Conservation (phyloP, 2,329 filamentous ascomycete species). For the Aaosphaeria pasadenensis region DNA sequence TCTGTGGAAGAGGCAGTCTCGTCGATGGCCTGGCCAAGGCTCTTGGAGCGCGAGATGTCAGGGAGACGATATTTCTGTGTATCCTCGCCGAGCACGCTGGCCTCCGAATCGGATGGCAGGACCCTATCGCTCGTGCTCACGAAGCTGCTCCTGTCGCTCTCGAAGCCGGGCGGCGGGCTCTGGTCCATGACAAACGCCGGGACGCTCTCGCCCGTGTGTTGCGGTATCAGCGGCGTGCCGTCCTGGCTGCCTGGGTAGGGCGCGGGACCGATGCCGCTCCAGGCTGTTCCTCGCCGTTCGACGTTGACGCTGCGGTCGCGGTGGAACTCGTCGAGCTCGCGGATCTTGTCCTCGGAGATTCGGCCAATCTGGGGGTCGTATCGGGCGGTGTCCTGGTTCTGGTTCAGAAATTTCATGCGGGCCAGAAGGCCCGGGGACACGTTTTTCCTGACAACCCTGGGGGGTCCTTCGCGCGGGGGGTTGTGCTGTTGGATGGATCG, state of each 20-base stretch:
- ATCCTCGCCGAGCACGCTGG: constrained; percentile 58
- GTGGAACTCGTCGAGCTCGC: constrained; percentile 66
- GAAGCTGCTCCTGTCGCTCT: constrained; percentile 47
- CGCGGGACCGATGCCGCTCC: constrained; percentile 53
- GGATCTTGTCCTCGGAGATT: constrained; percentile 67
- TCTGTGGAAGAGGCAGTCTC: constrained; percentile 12
- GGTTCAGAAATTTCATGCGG: constrained; percentile 44
- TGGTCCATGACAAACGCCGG: constrained; percentile 37
- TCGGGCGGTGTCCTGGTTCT: constrained; percentile 33
- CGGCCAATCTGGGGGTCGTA: constrained; percentile 55
- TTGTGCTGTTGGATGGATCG: constrained; percentile 1
- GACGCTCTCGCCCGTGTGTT: constrained; percentile 36
- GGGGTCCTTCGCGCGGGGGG: constrained; percentile 19
- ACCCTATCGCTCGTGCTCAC: constrained; percentile 55
- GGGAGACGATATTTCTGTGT: constrained; percentile 72
- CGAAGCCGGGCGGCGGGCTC: constrained; percentile 31
- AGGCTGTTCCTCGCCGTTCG: constrained; percentile 66
- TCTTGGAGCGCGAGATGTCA: constrained; percentile 68
- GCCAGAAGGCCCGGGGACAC: constrained; percentile 43
- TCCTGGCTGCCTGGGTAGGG: constrained; percentile 40
- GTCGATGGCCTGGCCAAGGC: constrained; percentile 34
- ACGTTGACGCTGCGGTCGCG: constrained; percentile 54
- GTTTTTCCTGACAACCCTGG: constrained; percentile 34
- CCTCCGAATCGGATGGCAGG: constrained; percentile 50
- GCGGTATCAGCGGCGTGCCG: constrained; percentile 25